Conservation (phyloP, 768 basidiomycete species). For the Podaxis pistillaris region DNA sequence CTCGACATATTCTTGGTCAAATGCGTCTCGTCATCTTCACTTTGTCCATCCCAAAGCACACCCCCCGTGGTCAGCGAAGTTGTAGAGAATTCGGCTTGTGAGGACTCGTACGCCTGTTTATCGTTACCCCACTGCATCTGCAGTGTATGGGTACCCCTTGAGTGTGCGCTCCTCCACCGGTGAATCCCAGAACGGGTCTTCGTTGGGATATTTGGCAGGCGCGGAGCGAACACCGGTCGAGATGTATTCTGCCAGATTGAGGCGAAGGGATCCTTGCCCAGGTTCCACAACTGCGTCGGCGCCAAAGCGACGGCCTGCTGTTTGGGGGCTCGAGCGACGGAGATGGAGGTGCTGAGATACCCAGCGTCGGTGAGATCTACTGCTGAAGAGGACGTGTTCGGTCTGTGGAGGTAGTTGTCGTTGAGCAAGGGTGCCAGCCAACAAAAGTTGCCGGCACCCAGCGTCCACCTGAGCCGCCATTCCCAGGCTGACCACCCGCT, state of each 20-base stretch:
- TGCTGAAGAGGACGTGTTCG: neutral
- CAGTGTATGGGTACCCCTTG: constrained; percentile 30
- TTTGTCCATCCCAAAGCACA: constrained; percentile 36
- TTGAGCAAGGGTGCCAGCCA: too few species aligned
- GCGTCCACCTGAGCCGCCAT: too few species aligned
- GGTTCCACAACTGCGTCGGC: constrained; percentile 56
- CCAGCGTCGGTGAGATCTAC: constrained; percentile 50
- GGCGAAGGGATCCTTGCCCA: constrained; percentile 46
- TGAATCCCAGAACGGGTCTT: constrained; percentile 45
- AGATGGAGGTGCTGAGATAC: constrained; percentile 49
- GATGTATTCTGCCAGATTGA: constrained; percentile 26
- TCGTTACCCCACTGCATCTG: constrained; percentile 31
- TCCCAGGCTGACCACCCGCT: too few species aligned
- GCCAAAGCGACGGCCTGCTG: constrained; percentile 35
- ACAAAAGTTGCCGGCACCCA: too few species aligned
- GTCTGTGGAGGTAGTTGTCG: neutral
- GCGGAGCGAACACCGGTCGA: neutral
- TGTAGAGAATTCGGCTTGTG: constrained; percentile 49
- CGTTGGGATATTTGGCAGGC: constrained; percentile 8
- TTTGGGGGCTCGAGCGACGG: constrained; percentile 57
- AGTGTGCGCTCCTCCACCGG: constrained; percentile 32
- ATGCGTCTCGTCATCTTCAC: constrained; percentile 58
- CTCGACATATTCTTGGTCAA: constrained; percentile 54
- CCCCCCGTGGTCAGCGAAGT: constrained; percentile 42
- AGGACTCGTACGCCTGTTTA: constrained; percentile 37